Base-by-base conservation (phyloP, 192 early-diverging fungal genomes). In the Chytriomyces sp. region DNA sequence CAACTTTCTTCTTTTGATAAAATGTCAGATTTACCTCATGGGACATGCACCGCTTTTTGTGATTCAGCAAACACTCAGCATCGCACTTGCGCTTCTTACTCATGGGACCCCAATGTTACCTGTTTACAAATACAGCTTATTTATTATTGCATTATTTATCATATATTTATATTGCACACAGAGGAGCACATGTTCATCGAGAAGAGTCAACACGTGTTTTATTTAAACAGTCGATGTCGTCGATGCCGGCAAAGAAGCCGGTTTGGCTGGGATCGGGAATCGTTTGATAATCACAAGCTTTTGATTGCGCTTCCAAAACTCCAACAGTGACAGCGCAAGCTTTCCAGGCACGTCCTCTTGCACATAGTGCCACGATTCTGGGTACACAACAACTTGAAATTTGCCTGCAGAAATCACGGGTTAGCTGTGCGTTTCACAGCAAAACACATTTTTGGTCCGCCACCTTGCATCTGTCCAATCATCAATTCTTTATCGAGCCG, bases 391-490 rank as follows among this genome's bases (percentile, higher is more conserved):
- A 50, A 87, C 48, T 75, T 87, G 86, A 64, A 82, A 87, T 74
- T 87, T 87, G 28, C 83, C 85, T 68, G 6, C 16, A 28, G 13
- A 35, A 35, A 35, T 18, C 26, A 64, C 11, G 3, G 1, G 20
- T 76, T 59, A 59, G 57, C 57, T 59, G 13, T 20, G 57, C 16
- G 28, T 68, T 44, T 68, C 26, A 46, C 16, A n/a, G n/a, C n/a
- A 64, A 64, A 64, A 23, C 9, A 26, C 28, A 23, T 64, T 26
- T 9, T 9, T 8, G 24, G 28, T n/a, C 10, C 53, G 53, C 10
- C n/a, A 69, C 70, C 76, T 50, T 83, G 84, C 86, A 87, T 85
- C 60, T 87, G 86, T 3, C 86, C 86, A 73, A 87, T 87, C 13
- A 78, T 82, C n/a, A 87, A 71, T 13, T 81, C 65, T 45, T 85